Conservation (phyloP, 2,329 filamentous ascomycete species). For the Cladophialophora immunda region DNA sequence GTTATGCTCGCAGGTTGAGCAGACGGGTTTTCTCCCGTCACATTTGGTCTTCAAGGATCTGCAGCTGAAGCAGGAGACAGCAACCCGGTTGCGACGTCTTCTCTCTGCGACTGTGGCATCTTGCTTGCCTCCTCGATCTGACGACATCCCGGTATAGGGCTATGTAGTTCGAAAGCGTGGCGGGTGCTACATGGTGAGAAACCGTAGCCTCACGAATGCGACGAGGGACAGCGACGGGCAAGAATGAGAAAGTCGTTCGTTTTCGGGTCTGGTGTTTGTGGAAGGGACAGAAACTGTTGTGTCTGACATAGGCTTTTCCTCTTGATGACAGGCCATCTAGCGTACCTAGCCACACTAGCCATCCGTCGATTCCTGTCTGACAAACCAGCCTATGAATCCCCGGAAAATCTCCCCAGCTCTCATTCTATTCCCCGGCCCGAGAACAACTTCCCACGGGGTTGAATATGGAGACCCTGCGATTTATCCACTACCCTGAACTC, state of each 20-base stretch:
- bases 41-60: neutral
- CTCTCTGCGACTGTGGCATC: neutral
- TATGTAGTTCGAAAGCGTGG: neutral
- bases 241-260: neutral
- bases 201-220: neutral
- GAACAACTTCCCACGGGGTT: no score
- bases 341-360: no score
- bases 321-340: no score
- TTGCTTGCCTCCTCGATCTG: neutral
- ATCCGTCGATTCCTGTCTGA: no score
- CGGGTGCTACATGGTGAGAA: neutral
- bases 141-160: neutral
- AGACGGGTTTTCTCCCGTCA: constrained; percentile 1
- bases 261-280: no score
- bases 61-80: constrained; percentile 11
- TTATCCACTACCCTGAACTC: no score
- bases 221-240: neutral
- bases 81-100: neutral
- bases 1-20: constrained; percentile 3
- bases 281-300: no score
- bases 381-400: no score
- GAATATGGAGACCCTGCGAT: no score
- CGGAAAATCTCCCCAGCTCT: no score
- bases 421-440: no score
- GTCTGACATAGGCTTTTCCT: no score